Conservation (phyloP, 208 protist genomes). For the Strigomonas oncopelti region DNA sequence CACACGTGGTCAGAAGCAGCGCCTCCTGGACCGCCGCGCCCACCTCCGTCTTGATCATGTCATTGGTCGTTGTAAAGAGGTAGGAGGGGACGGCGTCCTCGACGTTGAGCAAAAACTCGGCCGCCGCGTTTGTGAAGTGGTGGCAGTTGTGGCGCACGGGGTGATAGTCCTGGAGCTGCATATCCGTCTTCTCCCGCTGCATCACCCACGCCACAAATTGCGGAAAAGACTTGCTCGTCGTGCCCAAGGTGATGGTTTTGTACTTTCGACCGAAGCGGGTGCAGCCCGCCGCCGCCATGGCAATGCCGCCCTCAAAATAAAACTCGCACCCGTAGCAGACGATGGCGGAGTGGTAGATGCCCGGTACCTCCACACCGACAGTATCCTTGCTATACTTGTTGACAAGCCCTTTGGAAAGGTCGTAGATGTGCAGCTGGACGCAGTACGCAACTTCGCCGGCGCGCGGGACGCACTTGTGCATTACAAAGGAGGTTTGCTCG, state of each 20-base stretch:
- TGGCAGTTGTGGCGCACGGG: conserved; percentile 91
- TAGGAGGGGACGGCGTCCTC: conserved; percentile 25
- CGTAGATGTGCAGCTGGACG: conserved; percentile 86
- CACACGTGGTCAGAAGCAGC: conserved; percentile 36
- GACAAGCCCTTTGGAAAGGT: conserved; percentile 81
- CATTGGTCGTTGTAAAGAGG: conserved; percentile 45
- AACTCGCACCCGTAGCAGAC: conserved; percentile 92
- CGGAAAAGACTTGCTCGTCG: conserved; percentile 31
- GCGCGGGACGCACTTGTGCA: conserved; percentile 11
- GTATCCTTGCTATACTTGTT: conserved; percentile 46
- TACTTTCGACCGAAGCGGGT: conserved; percentile 85
- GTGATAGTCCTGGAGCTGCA: conserved; percentile 81
- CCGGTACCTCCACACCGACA: conserved; percentile 67
- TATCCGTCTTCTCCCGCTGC: conserved; percentile 23
- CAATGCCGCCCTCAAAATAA: conserved; percentile 92
- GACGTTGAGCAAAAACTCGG: conserved; percentile 55
- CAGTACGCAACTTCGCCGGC: conserved; percentile 12
- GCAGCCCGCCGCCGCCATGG: conserved; percentile 29
- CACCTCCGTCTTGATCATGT: conserved; percentile 36
- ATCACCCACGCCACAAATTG: conserved; percentile 65
- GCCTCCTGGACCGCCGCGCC: conserved; percentile 39
- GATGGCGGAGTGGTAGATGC: conserved; percentile 89
- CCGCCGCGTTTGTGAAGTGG: conserved; percentile 76
- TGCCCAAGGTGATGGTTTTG: conserved; percentile 44
- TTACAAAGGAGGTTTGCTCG: conserved; percentile 34